Evolutionary conservation across 371 early-diverging fungal genomes (phyloP).

Genomic region (Actinomortierella ambigua): DNA sequence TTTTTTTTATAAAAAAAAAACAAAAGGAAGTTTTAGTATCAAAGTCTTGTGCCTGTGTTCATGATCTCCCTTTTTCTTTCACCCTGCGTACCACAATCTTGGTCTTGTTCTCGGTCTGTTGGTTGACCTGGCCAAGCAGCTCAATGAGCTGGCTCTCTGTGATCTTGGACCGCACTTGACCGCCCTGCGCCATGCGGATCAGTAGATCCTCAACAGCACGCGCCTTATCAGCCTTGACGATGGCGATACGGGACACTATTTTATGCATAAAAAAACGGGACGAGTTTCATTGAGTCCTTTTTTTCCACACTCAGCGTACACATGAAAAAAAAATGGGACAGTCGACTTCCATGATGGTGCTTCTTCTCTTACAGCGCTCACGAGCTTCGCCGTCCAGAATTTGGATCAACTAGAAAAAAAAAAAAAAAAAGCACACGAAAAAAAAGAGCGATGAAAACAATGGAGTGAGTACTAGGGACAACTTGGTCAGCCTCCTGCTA

Average conservation of each 20-base stretch:
- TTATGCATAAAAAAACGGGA: neutral
- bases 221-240: constrained; percentile 91
- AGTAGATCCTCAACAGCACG: constrained; percentile 89
- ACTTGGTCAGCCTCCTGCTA: neutral
- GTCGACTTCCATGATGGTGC: neutral
- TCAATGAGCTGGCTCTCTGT: constrained; percentile 86
- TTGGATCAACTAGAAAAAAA: constrained; percentile 67
- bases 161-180: constrained; percentile 83
- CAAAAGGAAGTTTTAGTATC: too few species aligned
- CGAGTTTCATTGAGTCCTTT: neutral
- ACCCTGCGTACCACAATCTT: constrained; percentile 83
- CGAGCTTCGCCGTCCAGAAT: constrained; percentile 86
- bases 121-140: constrained; percentile 83
- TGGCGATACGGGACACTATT: constrained; percentile 83
- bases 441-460: neutral
- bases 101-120: constrained; percentile 66
- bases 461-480: neutral
- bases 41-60: constrained; percentile 1
- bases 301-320: neutral
- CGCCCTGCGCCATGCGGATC: constrained; percentile 86
- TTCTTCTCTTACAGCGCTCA: constrained; percentile 69
- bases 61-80: neutral
- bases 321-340: neutral
- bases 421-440: neutral
- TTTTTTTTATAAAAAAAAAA: too few species aligned